Evolutionary conservation across 192 early-diverging fungal species (phyloP), one percentile per base, ranked within the genome.

Genomic region (Chytriomyces hyalinus): DNA sequence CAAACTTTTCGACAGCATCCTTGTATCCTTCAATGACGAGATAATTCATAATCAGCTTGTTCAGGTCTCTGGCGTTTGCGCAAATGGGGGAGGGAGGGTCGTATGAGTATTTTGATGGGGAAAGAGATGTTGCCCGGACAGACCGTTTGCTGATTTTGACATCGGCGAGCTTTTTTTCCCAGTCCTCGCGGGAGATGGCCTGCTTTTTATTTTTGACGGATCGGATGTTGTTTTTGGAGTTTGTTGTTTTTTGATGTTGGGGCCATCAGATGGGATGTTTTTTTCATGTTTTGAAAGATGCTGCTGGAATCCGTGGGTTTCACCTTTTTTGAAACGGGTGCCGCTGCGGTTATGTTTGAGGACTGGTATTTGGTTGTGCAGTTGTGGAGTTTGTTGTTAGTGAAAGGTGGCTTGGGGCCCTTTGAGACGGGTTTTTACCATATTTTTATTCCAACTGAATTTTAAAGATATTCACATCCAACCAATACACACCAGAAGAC

Each of bases 11-110:
- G 0, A 96, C 98, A 0, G 98, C 98, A 80, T 98, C 96, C 83
- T 97, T 98, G 89, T 96, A 98, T 7, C 98, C 98, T 82, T 99
- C 98, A 61, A 99, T 96, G 11, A 98, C 92, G 24, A 99, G 84
- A 70, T 99, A 99, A 87, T 99, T 97, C 97, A 99, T 98, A 48
- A 99, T 90, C 26, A 99, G 90, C 81, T 95, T 95, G 90, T 98
- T 98, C 59, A 99, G 86, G 83, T 98, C 96, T 9, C 83, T 87
- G 63, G 70, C 6, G 9, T 24, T 24, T 26, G n/a, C 26, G 46
- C 65, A 67, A 8, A 6, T 10, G 49, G 48, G 6, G 49, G 17
- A 4, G 28, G 0, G n/a, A n/a, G n/a, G 24, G 36, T 36, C 36
- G 44, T 22, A 22, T 57, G 24, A 70, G 47, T 22, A 49, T 11